Conservation (phyloP, 2,329 filamentous ascomycete species). For the Fusarium sp. region DNA sequence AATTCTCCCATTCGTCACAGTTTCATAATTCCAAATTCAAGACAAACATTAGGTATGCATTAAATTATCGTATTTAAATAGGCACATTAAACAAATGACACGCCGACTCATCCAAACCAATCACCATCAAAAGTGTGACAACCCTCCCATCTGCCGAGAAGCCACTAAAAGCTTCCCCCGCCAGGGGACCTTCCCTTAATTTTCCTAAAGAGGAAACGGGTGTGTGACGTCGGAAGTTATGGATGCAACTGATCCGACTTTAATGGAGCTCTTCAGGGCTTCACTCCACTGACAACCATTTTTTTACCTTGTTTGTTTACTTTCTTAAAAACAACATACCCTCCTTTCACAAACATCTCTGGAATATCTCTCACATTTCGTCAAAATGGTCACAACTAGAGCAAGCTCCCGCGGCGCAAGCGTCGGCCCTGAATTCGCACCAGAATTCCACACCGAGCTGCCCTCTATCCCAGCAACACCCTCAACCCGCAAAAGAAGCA, state of each 20-base stretch:
- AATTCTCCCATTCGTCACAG: neutral
- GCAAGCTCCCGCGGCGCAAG: constrained; percentile 50
- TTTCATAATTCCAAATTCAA: neutral
- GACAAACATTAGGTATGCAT: neutral
- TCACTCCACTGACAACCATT: neutral
- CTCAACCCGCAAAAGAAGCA: constrained; percentile 30
- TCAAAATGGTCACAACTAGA: constrained; percentile 54
- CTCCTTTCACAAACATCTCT: neutral
- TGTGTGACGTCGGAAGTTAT: constrained; percentile 4
- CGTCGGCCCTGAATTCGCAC: constrained; percentile 37
- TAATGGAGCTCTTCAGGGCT: neutral
- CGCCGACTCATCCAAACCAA: neutral
- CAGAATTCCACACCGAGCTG: constrained; percentile 15
- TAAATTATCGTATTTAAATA: neutral
- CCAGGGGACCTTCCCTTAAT: neutral
- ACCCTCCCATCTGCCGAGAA: constrained; percentile 1
- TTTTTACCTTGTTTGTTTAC: constrained; percentile 1
- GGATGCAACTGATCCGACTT: constrained; percentile 9
- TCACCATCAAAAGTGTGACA: constrained; percentile 1
- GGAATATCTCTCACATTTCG: too few species aligned
- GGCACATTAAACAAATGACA: neutral
- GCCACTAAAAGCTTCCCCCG: constrained; percentile 22
- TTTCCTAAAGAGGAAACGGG: constrained; percentile 18
- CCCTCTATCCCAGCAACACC: constrained; percentile 24
- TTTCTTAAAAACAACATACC: neutral